phyloP scores from a whole-genome alignment of 768 basidiomycete genomes.

The Russula sp. region DNA sequence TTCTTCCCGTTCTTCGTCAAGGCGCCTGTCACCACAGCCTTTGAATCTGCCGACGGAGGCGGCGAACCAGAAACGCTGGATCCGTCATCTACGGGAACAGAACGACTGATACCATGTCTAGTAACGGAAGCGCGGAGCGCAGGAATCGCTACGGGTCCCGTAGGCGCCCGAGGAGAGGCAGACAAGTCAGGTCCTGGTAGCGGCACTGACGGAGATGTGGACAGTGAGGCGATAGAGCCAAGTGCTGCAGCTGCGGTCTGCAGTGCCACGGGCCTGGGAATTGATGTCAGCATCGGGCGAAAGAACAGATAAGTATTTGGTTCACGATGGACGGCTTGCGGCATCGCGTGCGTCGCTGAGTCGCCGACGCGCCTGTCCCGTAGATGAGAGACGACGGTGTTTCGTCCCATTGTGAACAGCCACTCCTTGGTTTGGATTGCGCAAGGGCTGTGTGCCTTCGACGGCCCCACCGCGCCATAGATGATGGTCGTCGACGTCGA shows the following conservation, averaged over 20 bases:
- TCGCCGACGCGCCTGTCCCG: slow-evolving; percentile 62
- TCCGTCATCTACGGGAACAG: slow-evolving; percentile 25
- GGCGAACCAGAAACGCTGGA: slow-evolving; percentile 17
- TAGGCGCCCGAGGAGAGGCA: slow-evolving; percentile 24
- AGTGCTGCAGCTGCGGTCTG: slow-evolving; percentile 35
- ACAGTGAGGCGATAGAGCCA: slow-evolving; percentile 39
- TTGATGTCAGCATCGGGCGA: slow-evolving; percentile 2
- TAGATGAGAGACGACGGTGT: slow-evolving; percentile 66
- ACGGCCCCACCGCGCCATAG: slow-evolving; percentile 9
- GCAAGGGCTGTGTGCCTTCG: slow-evolving; percentile 15
- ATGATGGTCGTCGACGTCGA: slow-evolving; percentile 22
- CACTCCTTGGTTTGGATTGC: slow-evolving; percentile 24
- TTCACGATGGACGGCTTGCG: slow-evolving; percentile 66
- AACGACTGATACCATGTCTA: slow-evolving; percentile 4
- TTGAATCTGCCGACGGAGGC: slow-evolving; percentile 18
- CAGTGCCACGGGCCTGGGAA: slow-evolving; percentile 32
- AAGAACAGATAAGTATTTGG: slow-evolving; percentile 25
- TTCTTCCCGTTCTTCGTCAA: slow-evolving; percentile 54
- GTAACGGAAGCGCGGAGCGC: not conserved
- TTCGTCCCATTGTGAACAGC: slow-evolving; percentile 33
- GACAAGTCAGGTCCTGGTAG: slow-evolving; percentile 25
- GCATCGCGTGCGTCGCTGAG: slow-evolving; percentile 79
- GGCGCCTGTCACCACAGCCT: slow-evolving; percentile 25
- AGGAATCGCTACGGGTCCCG: slow-evolving; percentile 17
- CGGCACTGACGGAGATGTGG: slow-evolving; percentile 35